Evolutionary conservation across 2,329 filamentous ascomycete genomes (phyloP).

Genomic region (Alternaria sp.): DNA sequence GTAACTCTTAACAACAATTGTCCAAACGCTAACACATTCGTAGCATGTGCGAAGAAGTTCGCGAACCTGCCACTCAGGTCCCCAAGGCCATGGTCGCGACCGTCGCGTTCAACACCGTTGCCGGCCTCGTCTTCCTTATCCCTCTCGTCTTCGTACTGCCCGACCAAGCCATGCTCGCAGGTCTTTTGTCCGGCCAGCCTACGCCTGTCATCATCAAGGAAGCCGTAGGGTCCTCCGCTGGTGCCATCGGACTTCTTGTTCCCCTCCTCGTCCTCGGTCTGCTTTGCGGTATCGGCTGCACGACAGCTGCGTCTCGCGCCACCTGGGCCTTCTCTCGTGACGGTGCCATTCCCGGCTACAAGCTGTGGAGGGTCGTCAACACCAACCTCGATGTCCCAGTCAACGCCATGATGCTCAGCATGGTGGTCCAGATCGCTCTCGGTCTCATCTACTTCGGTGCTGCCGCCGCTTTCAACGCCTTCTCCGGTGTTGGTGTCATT

Average conservation of each 20-base stretch:
- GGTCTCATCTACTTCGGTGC: constrained; percentile 75
- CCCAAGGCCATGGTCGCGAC: constrained; percentile 75
- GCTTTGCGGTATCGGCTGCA: constrained; percentile 73
- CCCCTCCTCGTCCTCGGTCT: constrained; percentile 71
- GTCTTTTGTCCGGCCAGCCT: constrained; percentile 65
- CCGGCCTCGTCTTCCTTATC: constrained; percentile 71
- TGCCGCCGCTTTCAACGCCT: constrained; percentile 73
- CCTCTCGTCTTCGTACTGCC: constrained; percentile 74
- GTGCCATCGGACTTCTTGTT: constrained; percentile 67
- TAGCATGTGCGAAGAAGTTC: constrained; percentile 77
- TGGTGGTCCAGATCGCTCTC: constrained; percentile 68
- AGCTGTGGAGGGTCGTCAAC: constrained; percentile 67
- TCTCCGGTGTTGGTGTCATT: constrained; percentile 74
- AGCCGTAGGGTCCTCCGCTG: constrained; percentile 66
- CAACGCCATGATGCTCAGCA: constrained; percentile 76
- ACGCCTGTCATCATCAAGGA: constrained; percentile 68
- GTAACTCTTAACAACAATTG: constrained; percentile 16
- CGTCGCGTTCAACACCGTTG: constrained; percentile 70
- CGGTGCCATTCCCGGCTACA: constrained; percentile 70
- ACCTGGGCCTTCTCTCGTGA: constrained; percentile 75
- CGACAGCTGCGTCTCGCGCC: constrained; percentile 70
- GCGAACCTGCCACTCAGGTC: constrained; percentile 69
- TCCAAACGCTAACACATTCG: constrained; percentile 33
- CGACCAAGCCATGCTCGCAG: constrained; percentile 63
- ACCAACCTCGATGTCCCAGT: constrained; percentile 68